Percentiles rank a stretch among this genome's conserved stretches.
Evolutionary conservation across 2,329 filamentous ascomycete species (phyloP).

Genomic region (Ophiostoma novo-ulmi): DNA sequence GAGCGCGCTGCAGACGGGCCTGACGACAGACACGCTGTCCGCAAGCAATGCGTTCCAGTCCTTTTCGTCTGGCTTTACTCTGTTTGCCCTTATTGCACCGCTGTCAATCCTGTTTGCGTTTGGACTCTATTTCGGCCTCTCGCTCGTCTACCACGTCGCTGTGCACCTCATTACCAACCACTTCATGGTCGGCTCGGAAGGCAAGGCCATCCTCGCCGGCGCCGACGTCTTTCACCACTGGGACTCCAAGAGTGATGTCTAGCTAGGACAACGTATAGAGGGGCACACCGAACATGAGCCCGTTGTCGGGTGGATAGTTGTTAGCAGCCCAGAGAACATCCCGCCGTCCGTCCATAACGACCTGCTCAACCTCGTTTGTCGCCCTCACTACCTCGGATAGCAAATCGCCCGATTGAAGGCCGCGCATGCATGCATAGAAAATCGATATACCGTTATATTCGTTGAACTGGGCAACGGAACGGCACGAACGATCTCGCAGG

Average conservation of each 20-base stretch:
- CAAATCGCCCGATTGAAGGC: constrained; percentile 21
- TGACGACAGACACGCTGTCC: constrained; percentile 36
- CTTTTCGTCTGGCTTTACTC: constrained; percentile 44
- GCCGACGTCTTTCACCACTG: constrained; percentile 22
- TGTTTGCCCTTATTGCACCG: constrained; percentile 45
- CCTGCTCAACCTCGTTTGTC: constrained; percentile 29
- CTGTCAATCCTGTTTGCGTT: constrained; percentile 29
- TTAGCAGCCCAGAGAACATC: constrained; percentile 27
- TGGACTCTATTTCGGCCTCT: constrained; percentile 26
- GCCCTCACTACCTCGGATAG: constrained; percentile 26
- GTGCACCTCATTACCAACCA: constrained; percentile 25
- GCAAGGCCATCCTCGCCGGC: constrained; percentile 13
- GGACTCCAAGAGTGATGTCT: constrained; percentile 26
- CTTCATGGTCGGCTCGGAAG: constrained; percentile 6
- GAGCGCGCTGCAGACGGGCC: constrained; percentile 47
- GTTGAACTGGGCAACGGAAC: constrained; percentile 29
- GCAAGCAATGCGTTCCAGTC: constrained; percentile 39
- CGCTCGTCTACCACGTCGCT: constrained; percentile 25
- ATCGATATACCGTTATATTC: constrained; percentile 29
- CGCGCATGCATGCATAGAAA: constrained; percentile 27
- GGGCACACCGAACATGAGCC: neutral
- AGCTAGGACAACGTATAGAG: constrained; percentile 14
- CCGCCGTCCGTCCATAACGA: constrained; percentile 28
- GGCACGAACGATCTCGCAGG: constrained; percentile 27
- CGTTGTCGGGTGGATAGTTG: neutral